Conservation (phyloP, 768 basidiomycete species). For the Lentinula sp. region DNA sequence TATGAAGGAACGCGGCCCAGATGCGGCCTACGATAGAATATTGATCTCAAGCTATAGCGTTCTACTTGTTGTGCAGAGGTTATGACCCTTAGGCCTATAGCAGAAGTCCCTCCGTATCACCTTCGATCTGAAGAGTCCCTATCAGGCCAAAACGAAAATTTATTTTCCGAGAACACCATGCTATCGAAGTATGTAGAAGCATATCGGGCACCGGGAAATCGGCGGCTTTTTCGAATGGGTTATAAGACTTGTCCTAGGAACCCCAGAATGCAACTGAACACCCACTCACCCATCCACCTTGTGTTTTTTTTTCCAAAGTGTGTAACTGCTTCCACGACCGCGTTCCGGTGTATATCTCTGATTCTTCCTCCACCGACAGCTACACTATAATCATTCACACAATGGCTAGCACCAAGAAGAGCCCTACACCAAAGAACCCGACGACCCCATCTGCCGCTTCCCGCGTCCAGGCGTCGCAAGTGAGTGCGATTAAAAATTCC, state of each 20-base stretch:
- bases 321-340: not conserved
- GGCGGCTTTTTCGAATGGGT: not conserved
- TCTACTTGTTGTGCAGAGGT: no score
- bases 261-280: not conserved
- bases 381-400: not conserved
- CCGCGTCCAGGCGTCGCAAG: conserved; percentile 6
- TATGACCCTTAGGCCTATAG: not conserved
- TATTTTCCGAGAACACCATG: not conserved
- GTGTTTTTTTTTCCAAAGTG: not conserved
- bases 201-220: not conserved
- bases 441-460: not conserved
- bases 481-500: not conserved
- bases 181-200: not conserved
- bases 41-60: no score
- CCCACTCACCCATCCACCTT: not conserved
- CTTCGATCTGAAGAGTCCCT: not conserved
- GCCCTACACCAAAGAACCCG: conserved; percentile 1
- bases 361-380: not conserved
- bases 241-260: not conserved
- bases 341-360: not conserved
- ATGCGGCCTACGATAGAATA: not conserved
- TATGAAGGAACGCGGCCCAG: not conserved
- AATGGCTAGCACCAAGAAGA: not conserved
- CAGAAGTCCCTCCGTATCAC: not conserved
- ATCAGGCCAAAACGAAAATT: no score